Evolutionary conservation across 1,284 basidiomycete genomes (phyloP).

Genomic region (Schizophyllum commune): DNA sequence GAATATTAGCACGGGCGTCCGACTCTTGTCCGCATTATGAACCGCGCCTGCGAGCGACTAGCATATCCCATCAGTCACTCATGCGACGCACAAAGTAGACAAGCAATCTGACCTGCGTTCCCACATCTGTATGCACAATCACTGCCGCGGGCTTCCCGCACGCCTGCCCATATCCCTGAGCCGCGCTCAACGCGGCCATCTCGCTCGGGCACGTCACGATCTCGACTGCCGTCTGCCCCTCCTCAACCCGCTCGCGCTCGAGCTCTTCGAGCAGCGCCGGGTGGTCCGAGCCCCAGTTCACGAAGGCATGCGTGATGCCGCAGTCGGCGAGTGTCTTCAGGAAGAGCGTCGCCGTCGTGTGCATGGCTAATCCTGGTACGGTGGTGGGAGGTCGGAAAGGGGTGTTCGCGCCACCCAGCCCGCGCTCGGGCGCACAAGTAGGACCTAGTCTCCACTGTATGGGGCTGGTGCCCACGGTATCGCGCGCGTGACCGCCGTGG

Average conservation of each 20-base stretch:
- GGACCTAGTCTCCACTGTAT: too few species aligned
- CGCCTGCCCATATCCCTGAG: slow-evolving; percentile 62
- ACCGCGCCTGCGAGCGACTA: slow-evolving; percentile 64
- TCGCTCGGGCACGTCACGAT: slow-evolving; percentile 68
- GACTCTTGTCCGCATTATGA: slow-evolving; percentile 58
- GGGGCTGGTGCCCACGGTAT: too few species aligned
- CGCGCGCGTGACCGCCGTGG: too few species aligned
- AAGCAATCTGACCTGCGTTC: slow-evolving; percentile 44
- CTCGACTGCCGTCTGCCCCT: slow-evolving; percentile 32
- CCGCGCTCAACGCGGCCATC: slow-evolving; percentile 66
- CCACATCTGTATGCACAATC: slow-evolving; percentile 67
- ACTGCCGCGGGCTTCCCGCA: slow-evolving; percentile 61
- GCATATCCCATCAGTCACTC: not conserved
- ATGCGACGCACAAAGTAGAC: not conserved
- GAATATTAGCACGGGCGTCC: slow-evolving; percentile 62
- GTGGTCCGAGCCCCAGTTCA: slow-evolving; percentile 72
- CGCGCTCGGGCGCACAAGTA: too few species aligned
- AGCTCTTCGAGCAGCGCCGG: slow-evolving; percentile 64
- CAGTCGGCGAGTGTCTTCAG: slow-evolving; percentile 47
- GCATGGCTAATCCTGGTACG: slow-evolving; percentile 21
- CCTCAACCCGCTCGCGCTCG: slow-evolving; percentile 39
- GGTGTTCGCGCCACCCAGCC: too few species aligned
- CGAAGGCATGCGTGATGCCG: slow-evolving; percentile 64
- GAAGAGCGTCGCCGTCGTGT: slow-evolving; percentile 53
- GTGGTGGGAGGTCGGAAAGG: not conserved